Conservation (phyloP, 805 yeast genomes). For the Saccharomycopsis selenospora region DNA sequence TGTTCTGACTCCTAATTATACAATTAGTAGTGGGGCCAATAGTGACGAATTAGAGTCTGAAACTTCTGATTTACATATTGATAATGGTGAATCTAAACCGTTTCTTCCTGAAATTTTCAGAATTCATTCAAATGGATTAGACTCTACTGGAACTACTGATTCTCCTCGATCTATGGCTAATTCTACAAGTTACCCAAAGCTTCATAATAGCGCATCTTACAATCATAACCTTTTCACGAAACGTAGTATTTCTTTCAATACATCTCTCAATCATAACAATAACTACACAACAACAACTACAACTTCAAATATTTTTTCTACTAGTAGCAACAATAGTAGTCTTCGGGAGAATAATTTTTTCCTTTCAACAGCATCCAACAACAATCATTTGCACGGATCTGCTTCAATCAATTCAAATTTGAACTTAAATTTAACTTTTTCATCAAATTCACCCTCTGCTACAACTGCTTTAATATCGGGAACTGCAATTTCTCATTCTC, state of each 20-base stretch:
- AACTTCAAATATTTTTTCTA: neutral
- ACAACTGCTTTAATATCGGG: conserved; percentile 16
- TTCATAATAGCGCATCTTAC: conserved; percentile 4
- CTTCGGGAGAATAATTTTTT: neutral
- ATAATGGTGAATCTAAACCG: conserved; percentile 16
- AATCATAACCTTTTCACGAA: neutral
- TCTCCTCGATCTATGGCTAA: conserved; percentile 14
- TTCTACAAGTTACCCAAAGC: conserved; percentile 10
- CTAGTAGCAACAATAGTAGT: neutral
- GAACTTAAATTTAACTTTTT: conserved; percentile 14
- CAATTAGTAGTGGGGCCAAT: conserved; percentile 11
- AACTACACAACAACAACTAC: neutral
- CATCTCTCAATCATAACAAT: neutral
- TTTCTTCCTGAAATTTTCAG: conserved; percentile 18
- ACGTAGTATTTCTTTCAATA: neutral
- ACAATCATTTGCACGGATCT: conserved; percentile 5
- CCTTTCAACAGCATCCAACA: neutral
- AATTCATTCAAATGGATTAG: conserved; percentile 2
- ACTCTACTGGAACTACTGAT: conserved; percentile 3
- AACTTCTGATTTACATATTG: conserved; percentile 19
- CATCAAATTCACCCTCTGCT: conserved; percentile 4
- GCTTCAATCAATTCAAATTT: conserved; percentile 13
- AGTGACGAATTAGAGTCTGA: conserved; percentile 17
- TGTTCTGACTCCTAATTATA: conserved; percentile 2
- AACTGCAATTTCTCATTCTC: neutral